phyloP scores from a whole-genome alignment of 352 stramenopile genomes.

The Phytophthora kernoviae region DNA sequence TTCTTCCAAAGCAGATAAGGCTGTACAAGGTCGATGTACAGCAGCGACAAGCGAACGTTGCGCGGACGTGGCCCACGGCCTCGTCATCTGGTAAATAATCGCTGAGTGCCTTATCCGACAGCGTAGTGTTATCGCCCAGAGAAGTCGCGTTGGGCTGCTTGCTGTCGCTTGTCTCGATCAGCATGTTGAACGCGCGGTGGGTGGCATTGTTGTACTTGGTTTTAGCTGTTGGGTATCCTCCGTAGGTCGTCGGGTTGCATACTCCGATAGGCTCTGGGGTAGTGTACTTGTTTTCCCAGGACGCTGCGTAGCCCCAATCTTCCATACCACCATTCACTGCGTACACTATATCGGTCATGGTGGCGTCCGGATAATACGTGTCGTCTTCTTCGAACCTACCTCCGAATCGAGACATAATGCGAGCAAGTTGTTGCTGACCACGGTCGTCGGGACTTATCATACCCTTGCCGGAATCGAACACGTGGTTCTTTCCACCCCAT shows the following conservation, averaged over 20 bases:
- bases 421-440: slow-evolving; percentile 53
- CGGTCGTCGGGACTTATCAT: slow-evolving; percentile 59
- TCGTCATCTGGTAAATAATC: slow-evolving; percentile 47
- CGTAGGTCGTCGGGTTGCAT: slow-evolving; percentile 86
- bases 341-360: slow-evolving; percentile 96
- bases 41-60: slow-evolving; percentile 92
- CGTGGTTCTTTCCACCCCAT: slow-evolving; percentile 93
- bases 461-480: slow-evolving; percentile 46
- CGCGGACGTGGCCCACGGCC: slow-evolving; percentile 91
- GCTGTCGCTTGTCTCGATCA: slow-evolving; percentile 92
- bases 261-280: slow-evolving; percentile 51
- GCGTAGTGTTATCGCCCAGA: slow-evolving; percentile 67
- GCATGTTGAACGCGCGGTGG: slow-evolving; percentile 93
- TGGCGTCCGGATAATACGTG: slow-evolving; percentile 63
- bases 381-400: slow-evolving; percentile 66
- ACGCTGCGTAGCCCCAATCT: slow-evolving; percentile 94
- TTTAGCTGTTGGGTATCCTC: slow-evolving; percentile 84
- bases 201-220: slow-evolving; percentile 91
- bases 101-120: slow-evolving; percentile 52
- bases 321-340: slow-evolving; percentile 95
- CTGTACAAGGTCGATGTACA: slow-evolving; percentile 93
- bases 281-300: slow-evolving; percentile 72
- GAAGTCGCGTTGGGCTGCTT: slow-evolving; percentile 76
- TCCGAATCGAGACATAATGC: slow-evolving; percentile 69
- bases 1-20: slow-evolving; percentile 86